Evolutionary conservation across 2,329 filamentous ascomycete genomes (phyloP), one percentile per base, ranked within the genome.

Genomic region (Aspergillus sp.): DNA sequence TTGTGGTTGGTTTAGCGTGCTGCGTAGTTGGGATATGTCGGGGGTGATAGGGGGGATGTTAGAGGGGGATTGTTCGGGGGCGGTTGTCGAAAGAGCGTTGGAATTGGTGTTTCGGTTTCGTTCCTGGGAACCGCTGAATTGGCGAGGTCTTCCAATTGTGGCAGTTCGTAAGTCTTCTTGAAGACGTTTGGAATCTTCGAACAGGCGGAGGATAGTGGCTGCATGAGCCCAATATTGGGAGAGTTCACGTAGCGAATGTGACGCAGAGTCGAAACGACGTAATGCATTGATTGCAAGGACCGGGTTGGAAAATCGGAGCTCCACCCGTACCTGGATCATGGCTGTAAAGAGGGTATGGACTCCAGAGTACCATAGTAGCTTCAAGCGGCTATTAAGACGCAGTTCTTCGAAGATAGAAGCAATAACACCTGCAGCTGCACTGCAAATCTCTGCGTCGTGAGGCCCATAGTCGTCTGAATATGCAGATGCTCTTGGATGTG

Each of bases 251-350:
- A 73, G 59, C 7, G 69, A 72, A 49, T 66, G 63, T 1, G 69
- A 60, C 1, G 68, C 67, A 2, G 70, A 72, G 48, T 73, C 69
- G 43, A 72, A 72, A 15, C 70, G 66, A 32, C 70, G 67, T 42
- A 73, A 62, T 13, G 69, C 70, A 45, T 72, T 72, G 53, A 73
- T 73, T 3, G 70, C 70, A 7, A 73, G 55, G 3, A 73, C 66
- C 3, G 70, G 70, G 41, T 73, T 73, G 2, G 70, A 73, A 48
- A 73, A 73, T 19, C 69, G 68, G 17, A 73, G 62, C 49, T 73
- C 70, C 6, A 73, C 70, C 15, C 70, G 66, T 6, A 73, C 69
- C 60, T 73, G 70, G 23, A 73, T 72, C 70, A 73, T 73, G 13
- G 70, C 70, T 5, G 70, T 73, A 54, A 73, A 73, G 5, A 73